These are phyloP conservation scores for Pyrus communis DNA, from an alignment of 306 rosid species.

Conservation along the genomic window DNA sequence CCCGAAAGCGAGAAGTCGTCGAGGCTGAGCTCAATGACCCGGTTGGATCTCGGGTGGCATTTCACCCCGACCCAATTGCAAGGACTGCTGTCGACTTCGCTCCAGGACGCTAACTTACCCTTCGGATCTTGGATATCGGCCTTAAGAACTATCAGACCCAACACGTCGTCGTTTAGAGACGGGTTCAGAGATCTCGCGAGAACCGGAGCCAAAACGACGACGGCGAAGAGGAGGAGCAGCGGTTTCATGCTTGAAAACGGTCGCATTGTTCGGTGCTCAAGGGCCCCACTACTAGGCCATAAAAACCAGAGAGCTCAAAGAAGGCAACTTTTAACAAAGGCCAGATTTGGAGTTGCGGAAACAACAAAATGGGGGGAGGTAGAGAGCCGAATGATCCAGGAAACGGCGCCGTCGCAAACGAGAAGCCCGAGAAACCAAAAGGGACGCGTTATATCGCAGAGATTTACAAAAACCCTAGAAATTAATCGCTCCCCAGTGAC, in stretches of 20 bases:
- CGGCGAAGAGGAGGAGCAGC: slow-evolving; percentile 16
- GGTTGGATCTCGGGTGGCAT: slow-evolving; percentile 91
- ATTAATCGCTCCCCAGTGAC: neutral
- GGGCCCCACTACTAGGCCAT: slow-evolving; percentile 36
- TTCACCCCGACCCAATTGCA: slow-evolving; percentile 78
- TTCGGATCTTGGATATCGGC: slow-evolving; percentile 83
- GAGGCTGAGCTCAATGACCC: slow-evolving; percentile 75
- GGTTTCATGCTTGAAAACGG: slow-evolving; percentile 35
- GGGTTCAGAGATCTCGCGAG: slow-evolving; percentile 51
- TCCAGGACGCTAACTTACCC: slow-evolving; percentile 67
- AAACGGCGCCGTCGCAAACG: slow-evolving; percentile 8
- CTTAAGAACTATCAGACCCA: slow-evolving; percentile 92
- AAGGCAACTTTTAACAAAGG: slow-evolving; percentile 26
- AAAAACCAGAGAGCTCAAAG: neutral
- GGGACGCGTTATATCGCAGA: neutral
- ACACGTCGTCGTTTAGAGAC: slow-evolving; percentile 82
- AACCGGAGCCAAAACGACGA: slow-evolving; percentile 33
- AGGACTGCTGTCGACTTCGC: slow-evolving; percentile 75
- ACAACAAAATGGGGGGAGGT: slow-evolving; percentile 6
- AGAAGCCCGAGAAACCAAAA: slow-evolving; percentile 4
- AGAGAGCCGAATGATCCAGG: neutral
- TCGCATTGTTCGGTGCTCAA: slow-evolving; percentile 29
- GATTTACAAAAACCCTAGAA: slow-evolving; percentile 26
- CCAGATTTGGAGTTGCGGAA: slow-evolving; percentile 21
- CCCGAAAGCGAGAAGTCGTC: slow-evolving; percentile 78